Evolutionary conservation across 2,329 filamentous ascomycete genomes (phyloP).

Genomic region (Hypomyces rosellus): DNA sequence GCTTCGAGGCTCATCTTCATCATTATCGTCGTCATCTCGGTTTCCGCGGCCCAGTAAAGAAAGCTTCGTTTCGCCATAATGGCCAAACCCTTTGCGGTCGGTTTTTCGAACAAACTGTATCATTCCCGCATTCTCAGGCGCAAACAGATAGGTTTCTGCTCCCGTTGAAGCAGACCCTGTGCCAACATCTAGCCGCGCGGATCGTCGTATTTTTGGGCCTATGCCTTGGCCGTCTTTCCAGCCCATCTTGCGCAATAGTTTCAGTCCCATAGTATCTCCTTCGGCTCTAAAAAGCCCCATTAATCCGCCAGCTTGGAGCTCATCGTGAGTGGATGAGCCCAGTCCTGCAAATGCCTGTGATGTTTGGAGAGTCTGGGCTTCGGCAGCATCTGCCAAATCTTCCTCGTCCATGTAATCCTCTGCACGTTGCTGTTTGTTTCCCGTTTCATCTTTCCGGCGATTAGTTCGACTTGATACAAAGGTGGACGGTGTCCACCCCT

Average conservation of each 20-base stretch:
- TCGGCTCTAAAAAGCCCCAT: conserved; percentile 65
- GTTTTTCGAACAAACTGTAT: conserved; percentile 59
- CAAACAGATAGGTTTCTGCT: conserved; percentile 64
- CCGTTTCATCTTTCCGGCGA: conserved; percentile 57
- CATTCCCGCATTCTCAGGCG: conserved; percentile 71
- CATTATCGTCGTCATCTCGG: conserved; percentile 40
- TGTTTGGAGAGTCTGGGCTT: conserved; percentile 68
- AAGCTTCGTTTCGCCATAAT: conserved; percentile 52
- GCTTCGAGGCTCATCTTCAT: conserved; percentile 27
- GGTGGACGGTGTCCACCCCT: conserved; percentile 89
- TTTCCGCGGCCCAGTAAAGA: conserved; percentile 28
- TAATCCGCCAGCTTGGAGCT: conserved; percentile 44
- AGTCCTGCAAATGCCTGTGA: conserved; percentile 68
- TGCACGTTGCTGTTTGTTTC: conserved; percentile 56
- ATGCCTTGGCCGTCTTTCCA: conserved; percentile 94
- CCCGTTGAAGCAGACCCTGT: conserved; percentile 31
- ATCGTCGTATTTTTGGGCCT: conserved; percentile 74
- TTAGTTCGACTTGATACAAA: conserved; percentile 86
- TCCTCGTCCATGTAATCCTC: conserved; percentile 99
- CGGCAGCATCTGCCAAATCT: conserved; percentile 79
- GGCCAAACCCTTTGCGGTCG: conserved; percentile 66
- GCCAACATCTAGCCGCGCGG: conserved; percentile 56
- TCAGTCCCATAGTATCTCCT: conserved; percentile 81
- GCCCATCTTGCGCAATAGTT: conserved; percentile 84
- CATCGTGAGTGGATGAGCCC: conserved; percentile 57